phyloP scores from a whole-genome alignment of 2,329 filamentous ascomycete species.

The Mycosphaerelloides madeirae region DNA sequence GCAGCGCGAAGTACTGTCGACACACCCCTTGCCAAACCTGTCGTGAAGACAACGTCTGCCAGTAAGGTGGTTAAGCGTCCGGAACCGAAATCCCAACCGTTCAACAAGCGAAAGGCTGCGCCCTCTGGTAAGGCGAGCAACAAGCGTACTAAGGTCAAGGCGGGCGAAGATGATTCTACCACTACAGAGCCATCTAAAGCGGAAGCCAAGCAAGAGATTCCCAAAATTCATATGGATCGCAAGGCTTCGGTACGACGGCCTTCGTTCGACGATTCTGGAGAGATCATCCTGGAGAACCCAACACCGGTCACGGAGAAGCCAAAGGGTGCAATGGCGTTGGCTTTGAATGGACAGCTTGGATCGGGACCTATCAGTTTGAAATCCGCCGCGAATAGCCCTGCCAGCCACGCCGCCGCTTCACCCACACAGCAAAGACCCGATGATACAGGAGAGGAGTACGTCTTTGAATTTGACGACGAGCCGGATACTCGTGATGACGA shows the following conservation, averaged over 20 bases:
- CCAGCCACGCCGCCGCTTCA: conserved; percentile 24
- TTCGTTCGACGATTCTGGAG: conserved; percentile 29
- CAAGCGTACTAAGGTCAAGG: conserved; percentile 24
- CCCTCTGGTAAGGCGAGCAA: conserved; percentile 17
- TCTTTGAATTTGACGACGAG: conserved; percentile 29
- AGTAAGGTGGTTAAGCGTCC: conserved; percentile 16
- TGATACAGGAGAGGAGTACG: conserved; percentile 18
- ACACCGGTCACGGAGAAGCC: conserved; percentile 25
- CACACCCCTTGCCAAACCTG: conserved; percentile 19
- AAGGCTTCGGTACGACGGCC: conserved; percentile 25
- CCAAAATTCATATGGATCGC: conserved; percentile 26
- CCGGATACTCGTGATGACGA: conserved; percentile 22
- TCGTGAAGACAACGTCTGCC: conserved; percentile 16
- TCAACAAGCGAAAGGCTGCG: conserved; percentile 24
- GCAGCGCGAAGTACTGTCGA: conserved; percentile 20
- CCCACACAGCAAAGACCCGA: conserved; percentile 18
- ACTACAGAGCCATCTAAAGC: conserved; percentile 8
- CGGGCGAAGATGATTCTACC: conserved; percentile 13
- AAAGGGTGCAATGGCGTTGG: conserved; percentile 24
- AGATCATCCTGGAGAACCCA: conserved; percentile 33
- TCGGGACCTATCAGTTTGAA: conserved; percentile 42
- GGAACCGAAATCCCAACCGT: conserved; percentile 6
- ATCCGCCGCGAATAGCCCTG: conserved; percentile 38
- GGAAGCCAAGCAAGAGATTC: conserved; percentile 15
- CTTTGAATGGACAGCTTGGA: conserved; percentile 29